Evolutionary conservation across 2,329 filamentous ascomycete genomes (phyloP).

Genomic region (Trichoderma arundinaceum): DNA sequence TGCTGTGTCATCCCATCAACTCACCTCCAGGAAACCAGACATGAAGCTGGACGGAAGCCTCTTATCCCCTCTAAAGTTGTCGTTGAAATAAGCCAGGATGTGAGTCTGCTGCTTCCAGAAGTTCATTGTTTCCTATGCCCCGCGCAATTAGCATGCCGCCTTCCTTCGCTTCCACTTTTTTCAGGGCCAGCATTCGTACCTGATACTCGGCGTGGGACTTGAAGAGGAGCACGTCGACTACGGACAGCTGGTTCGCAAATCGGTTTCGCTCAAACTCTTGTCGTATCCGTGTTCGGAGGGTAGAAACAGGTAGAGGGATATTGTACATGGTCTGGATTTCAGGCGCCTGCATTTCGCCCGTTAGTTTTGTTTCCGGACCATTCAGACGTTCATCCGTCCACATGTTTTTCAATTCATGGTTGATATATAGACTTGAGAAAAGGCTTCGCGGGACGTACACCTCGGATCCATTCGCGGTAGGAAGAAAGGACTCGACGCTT

Average conservation of each 20-base stretch:
- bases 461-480: constrained; percentile 95
- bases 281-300: constrained; percentile 89
- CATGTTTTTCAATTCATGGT: neutral
- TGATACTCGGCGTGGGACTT: constrained; percentile 94
- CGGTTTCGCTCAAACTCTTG: constrained; percentile 97
- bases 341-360: constrained; percentile 68
- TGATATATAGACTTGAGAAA: neutral
- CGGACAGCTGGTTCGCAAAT: constrained; percentile 86
- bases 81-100: constrained; percentile 94
- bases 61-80: constrained; percentile 76
- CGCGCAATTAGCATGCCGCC: constrained; percentile 24
- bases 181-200: constrained; percentile 56
- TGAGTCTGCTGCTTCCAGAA: constrained; percentile 98
- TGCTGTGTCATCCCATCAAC: constrained; percentile 39
- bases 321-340: constrained; percentile 98
- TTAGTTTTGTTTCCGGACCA: neutral
- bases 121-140: constrained; percentile 87
- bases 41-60: constrained; percentile 90
- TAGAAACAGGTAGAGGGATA: constrained; percentile 83
- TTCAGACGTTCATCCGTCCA: neutral
- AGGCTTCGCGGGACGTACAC: constrained; percentile 67
- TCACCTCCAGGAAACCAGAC: constrained; percentile 90
- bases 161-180: neutral
- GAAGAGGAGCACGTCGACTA: constrained; percentile 87
- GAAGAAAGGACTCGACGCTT: constrained; percentile 83